Percentiles rank a stretch among this genome's conserved stretches.
Conservation (phyloP, 2,329 filamentous ascomycete genomes). For the Aspergillus fructus region DNA sequence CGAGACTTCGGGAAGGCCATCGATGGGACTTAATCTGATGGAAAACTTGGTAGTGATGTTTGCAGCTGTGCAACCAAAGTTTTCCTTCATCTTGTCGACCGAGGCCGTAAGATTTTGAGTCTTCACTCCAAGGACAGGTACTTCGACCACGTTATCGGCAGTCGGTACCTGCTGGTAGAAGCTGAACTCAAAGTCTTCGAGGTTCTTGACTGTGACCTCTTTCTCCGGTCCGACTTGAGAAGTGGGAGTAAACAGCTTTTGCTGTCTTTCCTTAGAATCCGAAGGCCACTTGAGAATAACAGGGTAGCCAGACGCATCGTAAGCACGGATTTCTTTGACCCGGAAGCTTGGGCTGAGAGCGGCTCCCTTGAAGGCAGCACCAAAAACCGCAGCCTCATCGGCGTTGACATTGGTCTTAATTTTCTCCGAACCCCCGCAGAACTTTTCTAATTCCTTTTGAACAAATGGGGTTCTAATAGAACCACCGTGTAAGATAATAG, state of each 20-base stretch:
- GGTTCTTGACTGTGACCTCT: slow-evolving; percentile 79
- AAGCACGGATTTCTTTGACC: slow-evolving; percentile 90
- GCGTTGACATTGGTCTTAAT: slow-evolving; percentile 93
- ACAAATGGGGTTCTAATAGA: slow-evolving; percentile 90
- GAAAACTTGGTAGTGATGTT: slow-evolving; percentile 80
- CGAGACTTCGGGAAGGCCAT: slow-evolving; percentile 77
- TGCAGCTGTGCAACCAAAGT: slow-evolving; percentile 71
- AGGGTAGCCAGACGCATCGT: slow-evolving; percentile 73
- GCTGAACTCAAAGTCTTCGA: slow-evolving; percentile 74
- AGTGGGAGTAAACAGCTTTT: slow-evolving; percentile 77
- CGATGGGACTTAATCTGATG: slow-evolving; percentile 67
- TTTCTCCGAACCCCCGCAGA: slow-evolving; percentile 71
- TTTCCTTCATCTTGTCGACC: slow-evolving; percentile 73
- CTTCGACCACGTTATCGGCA: slow-evolving; percentile 50
- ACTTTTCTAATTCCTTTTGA: slow-evolving; percentile 78
- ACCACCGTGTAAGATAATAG: slow-evolving; percentile 90
- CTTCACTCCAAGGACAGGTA: slow-evolving; percentile 63
- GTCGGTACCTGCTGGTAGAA: slow-evolving; percentile 71
- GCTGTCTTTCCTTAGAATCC: slow-evolving; percentile 69
- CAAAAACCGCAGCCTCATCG: slow-evolving; percentile 94
- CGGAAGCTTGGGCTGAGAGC: slow-evolving; percentile 92
- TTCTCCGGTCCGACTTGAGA: slow-evolving; percentile 77
- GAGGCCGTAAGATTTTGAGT: slow-evolving; percentile 86
- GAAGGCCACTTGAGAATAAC: slow-evolving; percentile 73
- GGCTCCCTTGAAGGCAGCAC: slow-evolving; percentile 90